Percentiles rank a stretch among this genome's conserved stretches.
Conservation (phyloP, 1,284 basidiomycete species). For the Melampsora occidentalis region DNA sequence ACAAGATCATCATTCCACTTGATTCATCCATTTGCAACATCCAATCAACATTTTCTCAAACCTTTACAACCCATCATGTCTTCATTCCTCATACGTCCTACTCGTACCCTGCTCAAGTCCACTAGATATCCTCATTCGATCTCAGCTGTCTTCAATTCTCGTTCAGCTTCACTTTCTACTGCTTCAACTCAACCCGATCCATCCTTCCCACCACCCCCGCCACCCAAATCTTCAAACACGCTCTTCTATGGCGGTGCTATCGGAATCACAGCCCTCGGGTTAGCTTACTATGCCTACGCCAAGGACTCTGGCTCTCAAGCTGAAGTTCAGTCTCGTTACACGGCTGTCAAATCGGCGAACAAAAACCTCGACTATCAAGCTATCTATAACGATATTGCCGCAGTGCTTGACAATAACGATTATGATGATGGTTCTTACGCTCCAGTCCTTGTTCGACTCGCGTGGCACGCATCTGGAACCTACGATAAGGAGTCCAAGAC, state of each 20-base stretch:
- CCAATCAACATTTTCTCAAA: too few relatives aligned
- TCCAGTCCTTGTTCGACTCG: conserved; percentile 85
- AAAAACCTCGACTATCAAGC: conserved; percentile 26
- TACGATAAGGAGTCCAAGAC: conserved; percentile 45
- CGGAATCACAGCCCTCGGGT: conserved; percentile 11
- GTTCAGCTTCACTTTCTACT: too few relatives aligned
- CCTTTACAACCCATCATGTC: too few relatives aligned
- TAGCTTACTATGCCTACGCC: conserved; percentile 25
- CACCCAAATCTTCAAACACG: conserved; percentile 16
- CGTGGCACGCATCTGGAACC: conserved; percentile 54
- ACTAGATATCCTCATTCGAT: too few relatives aligned
- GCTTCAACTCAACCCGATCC: background rate
- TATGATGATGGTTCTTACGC: conserved; percentile 75
- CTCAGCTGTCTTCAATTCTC: too few relatives aligned
- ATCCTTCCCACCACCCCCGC: conserved; percentile 14
- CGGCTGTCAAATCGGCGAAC: conserved; percentile 31
- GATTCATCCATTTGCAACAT: too few relatives aligned
- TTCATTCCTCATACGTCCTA: too few relatives aligned
- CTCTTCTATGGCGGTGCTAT: background rate
- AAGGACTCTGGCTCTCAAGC: conserved; percentile 15
- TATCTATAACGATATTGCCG: conserved; percentile 38
- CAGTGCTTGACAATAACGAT: conserved; percentile 14
- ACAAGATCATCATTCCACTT: too few relatives aligned
- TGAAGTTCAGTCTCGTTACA: conserved; percentile 20
- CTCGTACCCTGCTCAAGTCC: too few relatives aligned